Evolutionary conservation across 192 early-diverging fungal species (phyloP), one percentile per base, ranked within the genome.

Genomic region (Backusella psychrophila): DNA sequence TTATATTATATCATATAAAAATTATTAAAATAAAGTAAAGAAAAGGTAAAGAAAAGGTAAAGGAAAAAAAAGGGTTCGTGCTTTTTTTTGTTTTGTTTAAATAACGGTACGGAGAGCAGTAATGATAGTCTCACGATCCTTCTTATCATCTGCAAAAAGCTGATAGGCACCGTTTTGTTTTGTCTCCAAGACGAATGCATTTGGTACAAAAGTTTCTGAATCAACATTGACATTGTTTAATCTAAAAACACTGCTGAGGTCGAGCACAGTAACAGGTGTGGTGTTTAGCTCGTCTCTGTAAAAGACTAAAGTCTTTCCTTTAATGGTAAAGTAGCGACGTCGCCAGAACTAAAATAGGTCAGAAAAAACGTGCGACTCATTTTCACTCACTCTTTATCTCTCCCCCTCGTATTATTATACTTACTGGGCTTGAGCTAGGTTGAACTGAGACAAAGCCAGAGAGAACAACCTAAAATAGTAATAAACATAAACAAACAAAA

Each of bases 301-400:
- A 39, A 90, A 78, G 1, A 83, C 76, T 21, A 90, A 65, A 33
- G 77, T 81, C 73, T 85, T 80, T n/a, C 86, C 86, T 23, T 85
- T 81, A 74, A 90, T 85, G 34, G 81, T 77, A 72, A 88, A 90
- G 78, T 81, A 90, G 12, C 89, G 83, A 46, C 89, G 86, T 74
- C 85, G 86, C 89, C 87, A 90, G 56, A 89, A 89, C 75, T 86
- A 75, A 33, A 78, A 77, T 4, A 75, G 56, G 56, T 63, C 9
- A 63, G 56, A 63, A 63, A 63, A 63, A 39, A 39, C 44, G 31
- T 42, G 23, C 39, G 31, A 21, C 41, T 31, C 46, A 70, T 9
- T 44, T 19, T 44, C 42, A 44, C 42, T 44, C 42, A 44, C 12
- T 12, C 38, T 39, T 39, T 39, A 12, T 39, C 38, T 39, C 38